A percentile compares a stretch with the other conserved stretches of the same genome.
phyloP scores from a whole-genome alignment of 345 rosid species.

The Raphanus sativus region DNA sequence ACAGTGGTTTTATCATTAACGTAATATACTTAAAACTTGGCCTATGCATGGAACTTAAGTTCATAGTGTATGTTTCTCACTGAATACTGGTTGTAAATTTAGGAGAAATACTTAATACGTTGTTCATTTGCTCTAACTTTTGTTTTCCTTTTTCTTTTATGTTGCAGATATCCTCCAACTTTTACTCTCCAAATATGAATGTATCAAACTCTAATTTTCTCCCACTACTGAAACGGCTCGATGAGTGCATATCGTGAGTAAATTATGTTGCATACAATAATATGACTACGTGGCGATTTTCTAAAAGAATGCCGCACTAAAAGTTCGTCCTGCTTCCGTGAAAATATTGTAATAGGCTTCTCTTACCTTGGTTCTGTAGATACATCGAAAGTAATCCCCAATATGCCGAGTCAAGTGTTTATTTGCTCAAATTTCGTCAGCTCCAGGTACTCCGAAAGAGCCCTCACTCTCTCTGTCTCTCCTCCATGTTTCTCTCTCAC shows the following conservation, averaged over 20 bases:
- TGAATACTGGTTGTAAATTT: not conserved
- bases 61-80: conserved; percentile 7
- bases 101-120: conserved; percentile 16
- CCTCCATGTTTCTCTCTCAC: conserved; percentile 14
- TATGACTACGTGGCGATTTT: conserved; percentile 9
- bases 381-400: conserved; percentile 89
- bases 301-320: not conserved
- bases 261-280: conserved; percentile 16
- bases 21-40: not conserved
- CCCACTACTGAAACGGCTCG: conserved; percentile 84
- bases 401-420: conserved; percentile 91
- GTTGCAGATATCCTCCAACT: conserved; percentile 74
- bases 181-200: conserved; percentile 80
- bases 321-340: conserved; percentile 1
- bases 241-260: conserved; percentile 93
- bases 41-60: not conserved
- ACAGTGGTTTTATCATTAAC: not conserved
- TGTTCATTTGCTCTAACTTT: conserved; percentile 12
- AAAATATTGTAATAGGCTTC: conserved; percentile 11
- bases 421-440: conserved; percentile 94
- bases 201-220: conserved; percentile 81
- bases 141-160: not conserved
- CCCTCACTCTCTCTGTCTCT: conserved; percentile 7
- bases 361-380: conserved; percentile 41
- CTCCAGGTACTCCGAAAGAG: conserved; percentile 68